Percentiles rank a stretch among this genome's conserved stretches.
Conservation (phyloP, 2,329 filamentous ascomycete genomes). For the Phaeoacremonium minimum region DNA sequence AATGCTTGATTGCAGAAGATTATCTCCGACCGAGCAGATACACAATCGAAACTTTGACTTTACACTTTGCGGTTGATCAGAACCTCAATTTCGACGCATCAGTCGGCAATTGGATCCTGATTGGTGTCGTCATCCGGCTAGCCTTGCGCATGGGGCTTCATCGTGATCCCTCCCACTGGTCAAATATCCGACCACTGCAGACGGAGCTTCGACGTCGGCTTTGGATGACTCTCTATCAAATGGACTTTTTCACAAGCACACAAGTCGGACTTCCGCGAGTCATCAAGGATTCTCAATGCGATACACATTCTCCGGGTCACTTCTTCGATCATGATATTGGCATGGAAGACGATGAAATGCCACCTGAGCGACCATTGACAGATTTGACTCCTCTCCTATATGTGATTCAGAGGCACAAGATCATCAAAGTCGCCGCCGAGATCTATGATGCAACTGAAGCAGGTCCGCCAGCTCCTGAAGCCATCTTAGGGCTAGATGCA, state of each 20-base stretch:
- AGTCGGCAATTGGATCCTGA: slow-evolving; percentile 54
- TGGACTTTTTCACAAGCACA: slow-evolving; percentile 3
- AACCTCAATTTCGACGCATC: slow-evolving; percentile 55
- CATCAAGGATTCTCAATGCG: slow-evolving; percentile 1
- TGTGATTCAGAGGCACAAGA: not conserved
- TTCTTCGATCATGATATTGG: slow-evolving; percentile 3
- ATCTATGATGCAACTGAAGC: not conserved
- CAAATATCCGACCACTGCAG: slow-evolving; percentile 1
- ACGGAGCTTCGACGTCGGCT: slow-evolving; percentile 4
- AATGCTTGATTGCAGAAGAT: slow-evolving; percentile 59
- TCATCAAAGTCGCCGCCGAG: not conserved
- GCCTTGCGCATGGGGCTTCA: slow-evolving; percentile 6
- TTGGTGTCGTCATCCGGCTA: slow-evolving; percentile 51
- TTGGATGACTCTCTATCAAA: slow-evolving; percentile 2
- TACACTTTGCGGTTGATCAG: slow-evolving; percentile 57
- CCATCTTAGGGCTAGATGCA: not conserved
- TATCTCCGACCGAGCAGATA: slow-evolving; percentile 57
- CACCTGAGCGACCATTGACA: slow-evolving; percentile 1
- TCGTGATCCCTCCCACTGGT: slow-evolving; percentile 6
- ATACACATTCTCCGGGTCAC: slow-evolving; percentile 4
- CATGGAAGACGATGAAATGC: slow-evolving; percentile 1
- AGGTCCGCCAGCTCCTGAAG: not conserved
- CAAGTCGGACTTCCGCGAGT: slow-evolving; percentile 5
- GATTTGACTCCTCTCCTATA: slow-evolving; percentile 1
- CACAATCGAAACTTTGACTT: slow-evolving; percentile 55